These are phyloP conservation scores for Forsythia viridissima DNA, from an alignment of 257 asterid genomes.

Conservation along the genomic window DNA sequence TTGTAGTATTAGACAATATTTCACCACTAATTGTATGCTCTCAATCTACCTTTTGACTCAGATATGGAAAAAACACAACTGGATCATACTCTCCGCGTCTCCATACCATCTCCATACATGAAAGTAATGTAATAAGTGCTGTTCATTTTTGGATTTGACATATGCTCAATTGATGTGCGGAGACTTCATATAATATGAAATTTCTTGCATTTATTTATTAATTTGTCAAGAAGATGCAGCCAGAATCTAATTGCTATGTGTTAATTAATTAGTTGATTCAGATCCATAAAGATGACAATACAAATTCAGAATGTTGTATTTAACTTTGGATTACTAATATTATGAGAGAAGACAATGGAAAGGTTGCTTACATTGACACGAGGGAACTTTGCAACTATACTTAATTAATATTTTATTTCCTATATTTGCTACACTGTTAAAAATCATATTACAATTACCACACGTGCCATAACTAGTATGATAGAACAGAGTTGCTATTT, in stretches of 20 bases:
- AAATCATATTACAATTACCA: too few species aligned
- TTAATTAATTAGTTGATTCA: neutral
- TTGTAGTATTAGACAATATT: neutral
- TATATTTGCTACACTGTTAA: too few species aligned
- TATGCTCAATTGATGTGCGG: conserved; percentile 6
- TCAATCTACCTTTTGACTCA: conserved; percentile 38
- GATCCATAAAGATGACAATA: neutral
- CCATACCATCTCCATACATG: conserved; percentile 98
- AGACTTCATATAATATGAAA: neutral
- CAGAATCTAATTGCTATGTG: neutral
- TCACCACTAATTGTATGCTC: conserved; percentile 12
- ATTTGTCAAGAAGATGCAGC: neutral
- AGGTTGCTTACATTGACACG: conserved; percentile 97
- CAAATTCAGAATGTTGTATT: neutral
- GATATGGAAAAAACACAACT: conserved; percentile 98
- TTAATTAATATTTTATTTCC: too few species aligned
- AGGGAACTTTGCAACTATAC: conserved; percentile 69
- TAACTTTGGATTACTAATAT: conserved; percentile 38
- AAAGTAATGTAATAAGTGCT: conserved; percentile 50
- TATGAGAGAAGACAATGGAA: conserved; percentile 91
- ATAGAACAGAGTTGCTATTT: too few species aligned
- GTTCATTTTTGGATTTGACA: neutral
- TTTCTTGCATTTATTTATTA: neutral
- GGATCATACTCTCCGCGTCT: conserved; percentile 93
- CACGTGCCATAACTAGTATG: too few species aligned